A percentile compares a stretch with the other conserved stretches of the same genome.
Conservation (phyloP, 805 yeast species). For the Dipodascopsis uninucleata region DNA sequence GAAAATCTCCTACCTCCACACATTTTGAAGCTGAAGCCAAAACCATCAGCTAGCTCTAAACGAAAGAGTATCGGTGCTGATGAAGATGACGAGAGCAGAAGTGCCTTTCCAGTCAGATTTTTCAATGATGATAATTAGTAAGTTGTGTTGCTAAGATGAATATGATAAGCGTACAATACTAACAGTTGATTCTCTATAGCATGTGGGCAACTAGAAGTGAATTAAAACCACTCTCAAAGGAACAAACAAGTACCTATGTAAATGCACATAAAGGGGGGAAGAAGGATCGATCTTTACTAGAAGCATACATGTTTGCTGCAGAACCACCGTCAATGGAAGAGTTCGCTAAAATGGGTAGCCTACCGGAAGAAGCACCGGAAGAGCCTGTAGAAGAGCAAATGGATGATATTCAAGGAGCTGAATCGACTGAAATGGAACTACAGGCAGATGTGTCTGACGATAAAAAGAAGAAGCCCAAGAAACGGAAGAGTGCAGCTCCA, state of each 20-base stretch:
- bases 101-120: conserved; percentile 55
- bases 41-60: conserved; percentile 38
- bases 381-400: conserved; percentile 35
- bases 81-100: conserved; percentile 10
- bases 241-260: conserved; percentile 44
- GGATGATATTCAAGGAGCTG: conserved; percentile 24
- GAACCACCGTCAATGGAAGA: conserved; percentile 50
- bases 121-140: conserved; percentile 64
- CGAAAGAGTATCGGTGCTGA: conserved; percentile 27
- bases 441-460: conserved; percentile 34
- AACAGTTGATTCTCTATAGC: too few species aligned
- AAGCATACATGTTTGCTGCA: conserved; percentile 54
- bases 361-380: conserved; percentile 34
- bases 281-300: conserved; percentile 44
- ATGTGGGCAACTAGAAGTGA: conserved; percentile 61
- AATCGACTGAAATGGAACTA: conserved; percentile 30
- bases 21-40: conserved; percentile 35
- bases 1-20: conserved; percentile 29
- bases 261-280: conserved; percentile 24
- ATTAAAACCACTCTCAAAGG: conserved; percentile 44
- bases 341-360: conserved; percentile 31
- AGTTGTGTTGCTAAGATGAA: conserved; percentile 1
- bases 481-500: conserved; percentile 10
- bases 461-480: conserved; percentile 18
- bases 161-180: not conserved